Evolutionary conservation across 116 monocot genomes (phyloP), one percentile per base, ranked within the genome.

Genomic region (Posidonia oceanica): DNA sequence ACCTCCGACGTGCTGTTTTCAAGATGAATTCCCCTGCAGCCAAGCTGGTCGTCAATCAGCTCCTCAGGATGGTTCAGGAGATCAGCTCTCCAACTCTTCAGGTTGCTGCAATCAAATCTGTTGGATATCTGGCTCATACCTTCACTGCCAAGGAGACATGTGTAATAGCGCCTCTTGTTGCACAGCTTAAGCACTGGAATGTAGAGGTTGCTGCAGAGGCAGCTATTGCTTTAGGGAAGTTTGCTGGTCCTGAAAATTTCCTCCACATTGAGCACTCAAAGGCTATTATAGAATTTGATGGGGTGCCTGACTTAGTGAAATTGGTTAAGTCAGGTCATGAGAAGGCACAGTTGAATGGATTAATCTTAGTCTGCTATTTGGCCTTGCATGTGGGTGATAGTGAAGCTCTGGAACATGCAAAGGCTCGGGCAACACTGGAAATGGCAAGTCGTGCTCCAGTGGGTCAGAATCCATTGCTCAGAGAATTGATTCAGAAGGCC

Each of bases 1-100:
- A 89, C 41, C 76, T 89, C 59, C 73, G 85, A n/a, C 83, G 83
- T 1, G 85, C 89, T 5, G 83, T 77, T 15, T 89, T 89, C 79
- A 89, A 79, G 70, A 72, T 52, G n/a, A 85, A 76, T 58, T 83
- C 85, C 29, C 79, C 81, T 4, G 89, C 83, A 0, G 83, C 81
- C 13, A 89, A 83, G 56, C 60, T 79, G 2, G 83, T 81, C 36
- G 77, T 85, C n/a, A 81, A 77, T 40, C 85, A 89, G 81, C 83
- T 89, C 11, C 74, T 89, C 2, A 69, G 72, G n/a, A 21, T 83
- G n/a, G 81, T 58, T 5, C 75, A 79, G 61, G 69, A 75, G 64
- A 81, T 72, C 13, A 71, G 54, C 57, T 71, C 57, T 59, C 63
- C 76, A 0, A 55, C 41, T 3, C 72, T 85, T 2, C 82, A 77